phyloP scores from a whole-genome alignment of 805 yeast species.

The Brettanomyces naardenensis region DNA sequence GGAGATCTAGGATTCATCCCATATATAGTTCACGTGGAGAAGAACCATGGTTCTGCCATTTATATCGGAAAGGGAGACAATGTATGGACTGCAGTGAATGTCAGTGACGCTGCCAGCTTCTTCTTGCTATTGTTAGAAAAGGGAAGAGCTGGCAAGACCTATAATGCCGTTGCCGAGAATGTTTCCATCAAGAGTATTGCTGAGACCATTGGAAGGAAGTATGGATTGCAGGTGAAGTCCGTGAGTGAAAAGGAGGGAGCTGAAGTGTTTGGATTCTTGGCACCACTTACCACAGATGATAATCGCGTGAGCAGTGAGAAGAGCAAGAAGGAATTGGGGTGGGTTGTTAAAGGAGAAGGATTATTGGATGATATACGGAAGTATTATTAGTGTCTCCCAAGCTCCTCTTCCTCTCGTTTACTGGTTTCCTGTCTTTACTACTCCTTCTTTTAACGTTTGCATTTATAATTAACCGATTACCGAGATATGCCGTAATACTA shows the following conservation, averaged over 20 bases:
- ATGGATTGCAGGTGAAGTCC: neutral
- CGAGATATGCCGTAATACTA: too few species aligned
- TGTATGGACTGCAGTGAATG: slow-evolving; percentile 1
- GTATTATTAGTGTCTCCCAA: too few species aligned
- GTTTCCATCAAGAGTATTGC: slow-evolving; percentile 1
- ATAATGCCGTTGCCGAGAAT: neutral
- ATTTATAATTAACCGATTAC: too few species aligned
- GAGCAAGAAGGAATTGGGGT: neutral
- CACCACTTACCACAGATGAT: neutral
- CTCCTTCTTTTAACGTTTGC: too few species aligned
- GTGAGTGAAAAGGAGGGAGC: neutral
- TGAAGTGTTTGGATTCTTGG: neutral
- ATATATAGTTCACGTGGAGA: neutral
- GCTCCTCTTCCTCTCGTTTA: too few species aligned
- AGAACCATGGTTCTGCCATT: neutral
- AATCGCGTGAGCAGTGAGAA: neutral
- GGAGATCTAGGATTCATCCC: neutral
- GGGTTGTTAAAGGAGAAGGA: neutral
- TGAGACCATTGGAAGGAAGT: neutral
- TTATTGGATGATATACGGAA: neutral
- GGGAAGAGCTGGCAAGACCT: neutral
- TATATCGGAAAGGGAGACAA: neutral
- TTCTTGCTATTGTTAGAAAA: neutral
- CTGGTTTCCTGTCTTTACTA: too few species aligned
- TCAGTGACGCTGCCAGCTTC: neutral